phyloP scores from a whole-genome alignment of 2,329 filamentous ascomycete species.

The Trichoderma sp. region DNA sequence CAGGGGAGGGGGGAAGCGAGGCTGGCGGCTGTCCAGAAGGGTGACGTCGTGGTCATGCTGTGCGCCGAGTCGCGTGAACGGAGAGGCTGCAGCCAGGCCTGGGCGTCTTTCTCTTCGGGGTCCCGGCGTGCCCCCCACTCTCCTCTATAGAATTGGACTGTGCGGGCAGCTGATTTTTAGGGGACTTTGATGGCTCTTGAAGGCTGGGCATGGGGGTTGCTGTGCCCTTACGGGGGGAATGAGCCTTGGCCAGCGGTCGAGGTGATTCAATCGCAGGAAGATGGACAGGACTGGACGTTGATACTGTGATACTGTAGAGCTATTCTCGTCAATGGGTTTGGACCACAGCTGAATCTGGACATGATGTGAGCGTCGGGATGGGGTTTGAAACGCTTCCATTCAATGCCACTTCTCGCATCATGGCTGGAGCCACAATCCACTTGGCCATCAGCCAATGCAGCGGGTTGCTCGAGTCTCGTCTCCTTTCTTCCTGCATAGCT shows the following conservation, averaged over 20 bases:
- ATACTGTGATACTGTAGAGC: no score
- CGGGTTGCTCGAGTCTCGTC: not conserved
- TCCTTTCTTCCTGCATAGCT: not conserved
- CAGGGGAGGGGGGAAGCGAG: not conserved
- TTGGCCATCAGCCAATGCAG: conserved; percentile 2
- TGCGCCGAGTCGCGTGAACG: conserved; percentile 1
- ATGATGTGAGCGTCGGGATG: not conserved
- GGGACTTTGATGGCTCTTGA: not conserved
- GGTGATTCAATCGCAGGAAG: not conserved
- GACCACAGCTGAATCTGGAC: not conserved
- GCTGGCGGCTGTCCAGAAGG: not conserved
- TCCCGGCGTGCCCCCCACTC: not conserved
- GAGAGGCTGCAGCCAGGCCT: not conserved
- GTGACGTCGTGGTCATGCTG: conserved; percentile 14
- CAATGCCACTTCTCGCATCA: conserved; percentile 3
- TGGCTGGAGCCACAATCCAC: conserved; percentile 12
- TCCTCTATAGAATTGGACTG: not conserved
- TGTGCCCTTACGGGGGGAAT: not conserved
- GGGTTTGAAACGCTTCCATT: not conserved
- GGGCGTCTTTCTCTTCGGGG: no score
- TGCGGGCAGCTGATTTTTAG: not conserved
- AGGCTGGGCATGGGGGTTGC: no score
- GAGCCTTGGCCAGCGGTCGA: not conserved
- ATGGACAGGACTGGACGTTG: no score
- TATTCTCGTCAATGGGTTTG: no score